Conservation (phyloP, 2,329 filamentous ascomycete genomes). For the Scopulariopsis brevicaulis region DNA sequence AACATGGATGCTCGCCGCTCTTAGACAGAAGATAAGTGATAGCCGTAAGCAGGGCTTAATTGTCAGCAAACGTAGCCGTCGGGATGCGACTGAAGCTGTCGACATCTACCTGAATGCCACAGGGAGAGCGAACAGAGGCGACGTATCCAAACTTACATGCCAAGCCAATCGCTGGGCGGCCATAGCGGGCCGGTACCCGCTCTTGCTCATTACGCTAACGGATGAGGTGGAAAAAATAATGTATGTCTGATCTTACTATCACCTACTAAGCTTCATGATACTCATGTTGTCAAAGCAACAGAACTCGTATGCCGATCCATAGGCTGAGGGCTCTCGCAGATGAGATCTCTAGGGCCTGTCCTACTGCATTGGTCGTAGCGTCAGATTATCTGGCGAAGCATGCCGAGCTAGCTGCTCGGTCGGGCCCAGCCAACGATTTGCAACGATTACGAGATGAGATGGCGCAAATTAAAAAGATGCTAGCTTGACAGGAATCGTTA, state of each 20-base stretch:
- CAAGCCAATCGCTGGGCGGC: neutral
- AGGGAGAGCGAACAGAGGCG: neutral
- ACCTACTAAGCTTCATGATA: neutral
- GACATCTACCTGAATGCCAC: neutral
- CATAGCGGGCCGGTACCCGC: neutral
- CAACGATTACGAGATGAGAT: neutral
- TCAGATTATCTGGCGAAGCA: no score
- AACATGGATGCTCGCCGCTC: neutral
- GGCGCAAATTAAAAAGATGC: neutral
- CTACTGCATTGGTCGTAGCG: no score
- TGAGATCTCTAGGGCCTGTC: no score
- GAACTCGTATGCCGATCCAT: constrained; percentile 6
- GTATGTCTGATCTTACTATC: neutral
- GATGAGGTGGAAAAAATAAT: neutral
- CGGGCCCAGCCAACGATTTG: neutral
- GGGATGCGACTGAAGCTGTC: neutral
- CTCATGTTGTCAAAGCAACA: neutral
- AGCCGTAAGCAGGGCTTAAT: neutral
- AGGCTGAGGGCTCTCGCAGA: no score
- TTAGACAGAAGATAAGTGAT: neutral
- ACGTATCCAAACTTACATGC: neutral
- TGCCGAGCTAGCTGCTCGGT: neutral
- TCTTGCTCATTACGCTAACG: neutral
- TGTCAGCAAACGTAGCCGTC: neutral
- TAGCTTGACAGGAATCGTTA: neutral